These are phyloP conservation scores for Pseudogymnoascus sp. DNA, from an alignment of 2,329 filamentous ascomycete genomes.

Conservation along the genomic window DNA sequence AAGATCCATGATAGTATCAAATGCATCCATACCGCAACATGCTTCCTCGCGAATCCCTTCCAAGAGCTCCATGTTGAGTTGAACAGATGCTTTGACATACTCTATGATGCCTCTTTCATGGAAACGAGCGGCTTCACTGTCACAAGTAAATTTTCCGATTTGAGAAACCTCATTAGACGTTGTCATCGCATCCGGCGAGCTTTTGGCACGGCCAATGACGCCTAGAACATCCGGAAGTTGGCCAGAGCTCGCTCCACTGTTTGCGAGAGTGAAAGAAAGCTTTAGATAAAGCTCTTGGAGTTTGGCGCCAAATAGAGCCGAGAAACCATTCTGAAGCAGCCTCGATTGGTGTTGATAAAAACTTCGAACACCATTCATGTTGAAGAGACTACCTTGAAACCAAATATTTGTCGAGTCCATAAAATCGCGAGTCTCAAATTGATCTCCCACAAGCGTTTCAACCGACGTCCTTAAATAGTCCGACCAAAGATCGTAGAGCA, in stretches of 20 bases:
- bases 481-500: conserved; percentile 43
- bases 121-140: conserved; percentile 40
- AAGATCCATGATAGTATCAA: conserved; percentile 38
- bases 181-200: conserved; percentile 37
- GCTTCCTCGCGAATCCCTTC: conserved; percentile 47
- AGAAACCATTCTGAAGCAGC: conserved; percentile 43
- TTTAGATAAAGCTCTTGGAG: conserved; percentile 47
- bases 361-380: conserved; percentile 42
- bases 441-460: conserved; percentile 45
- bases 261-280: conserved; percentile 43
- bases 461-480: conserved; percentile 42
- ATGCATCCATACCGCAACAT: conserved; percentile 48
- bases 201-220: conserved; percentile 36
- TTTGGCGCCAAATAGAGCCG: conserved; percentile 43
- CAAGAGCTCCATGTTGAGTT: conserved; percentile 45
- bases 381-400: conserved; percentile 40
- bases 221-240: conserved; percentile 40
- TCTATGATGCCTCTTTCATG: conserved; percentile 45
- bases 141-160: conserved; percentile 42
- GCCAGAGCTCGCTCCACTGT: conserved; percentile 28
- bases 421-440: conserved; percentile 47
- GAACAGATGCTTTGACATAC: conserved; percentile 42
- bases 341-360: conserved; percentile 48
- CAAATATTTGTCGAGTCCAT: conserved; percentile 40
- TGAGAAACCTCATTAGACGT: conserved; percentile 43